phyloP scores from a whole-genome alignment of 2,329 filamentous ascomycete species.

The Aspergillus sp. region DNA sequence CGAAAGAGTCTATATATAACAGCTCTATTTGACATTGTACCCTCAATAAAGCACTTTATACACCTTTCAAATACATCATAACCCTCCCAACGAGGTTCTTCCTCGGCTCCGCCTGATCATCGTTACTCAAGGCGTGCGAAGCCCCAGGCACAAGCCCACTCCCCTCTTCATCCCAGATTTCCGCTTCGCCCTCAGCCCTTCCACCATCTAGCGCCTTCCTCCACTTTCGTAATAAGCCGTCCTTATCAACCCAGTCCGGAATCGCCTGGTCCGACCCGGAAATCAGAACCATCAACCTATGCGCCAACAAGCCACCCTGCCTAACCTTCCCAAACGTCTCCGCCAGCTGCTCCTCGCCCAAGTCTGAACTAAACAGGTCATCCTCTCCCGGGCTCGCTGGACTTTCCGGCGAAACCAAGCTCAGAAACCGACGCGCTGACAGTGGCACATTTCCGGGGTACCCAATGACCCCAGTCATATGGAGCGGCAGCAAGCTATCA shows the following conservation, averaged over 20 bases:
- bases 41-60: background rate
- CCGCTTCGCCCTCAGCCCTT: conserved; percentile 29
- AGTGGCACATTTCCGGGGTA: conserved; percentile 46
- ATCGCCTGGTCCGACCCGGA: conserved; percentile 49
- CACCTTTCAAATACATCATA: conserved; percentile 22
- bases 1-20: too few relatives aligned
- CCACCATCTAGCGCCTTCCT: conserved; percentile 29
- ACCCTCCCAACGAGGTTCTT: conserved; percentile 28
- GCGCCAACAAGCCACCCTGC: conserved; percentile 35
- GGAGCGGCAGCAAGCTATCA: conserved; percentile 36
- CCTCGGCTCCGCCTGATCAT: conserved; percentile 33
- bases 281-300: conserved; percentile 48
- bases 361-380: conserved; percentile 80
- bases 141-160: conserved; percentile 48
- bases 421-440: conserved; percentile 58
- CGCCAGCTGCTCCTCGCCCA: conserved; percentile 58
- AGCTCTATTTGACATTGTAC: too few relatives aligned
- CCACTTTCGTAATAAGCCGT: conserved; percentile 44
- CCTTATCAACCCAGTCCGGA: conserved; percentile 49
- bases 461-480: conserved; percentile 32
- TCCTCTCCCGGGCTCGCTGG: conserved; percentile 66
- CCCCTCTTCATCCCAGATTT: conserved; percentile 49
- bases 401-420: conserved; percentile 53
- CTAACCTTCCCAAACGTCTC: conserved; percentile 61
- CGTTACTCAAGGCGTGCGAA: conserved; percentile 38